A percentile compares a stretch with the other conserved stretches of the same genome.
Evolutionary conservation across 108 stramenopile genomes (phyloP).

Genomic region (Conticribra guillardii): DNA sequence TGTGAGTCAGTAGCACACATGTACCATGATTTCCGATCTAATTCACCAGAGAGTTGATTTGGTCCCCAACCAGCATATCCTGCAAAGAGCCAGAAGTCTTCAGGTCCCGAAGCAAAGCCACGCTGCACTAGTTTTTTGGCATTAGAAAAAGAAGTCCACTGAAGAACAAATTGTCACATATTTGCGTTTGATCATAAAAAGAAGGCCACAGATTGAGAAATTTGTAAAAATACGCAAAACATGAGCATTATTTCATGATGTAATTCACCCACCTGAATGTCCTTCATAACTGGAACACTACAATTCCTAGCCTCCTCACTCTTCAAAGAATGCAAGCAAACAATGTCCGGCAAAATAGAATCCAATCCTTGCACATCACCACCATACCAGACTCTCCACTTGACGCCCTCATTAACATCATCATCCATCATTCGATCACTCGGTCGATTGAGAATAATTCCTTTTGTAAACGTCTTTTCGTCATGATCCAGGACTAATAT

Average conservation of each 20-base stretch:
- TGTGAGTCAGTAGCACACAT: slow-evolving; percentile 84
- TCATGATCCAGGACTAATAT: slow-evolving; percentile 62
- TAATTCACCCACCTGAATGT: slow-evolving; percentile 81
- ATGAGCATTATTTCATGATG: no score
- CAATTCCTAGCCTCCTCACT: slow-evolving; percentile 53
- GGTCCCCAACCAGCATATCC: slow-evolving; percentile 72
- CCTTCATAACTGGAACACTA: slow-evolving; percentile 76
- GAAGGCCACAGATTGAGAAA: not conserved
- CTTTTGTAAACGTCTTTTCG: slow-evolving; percentile 63
- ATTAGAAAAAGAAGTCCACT: slow-evolving; percentile 87
- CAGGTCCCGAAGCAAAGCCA: slow-evolving; percentile 44
- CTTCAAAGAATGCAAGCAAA: slow-evolving; percentile 79
- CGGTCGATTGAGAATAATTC: slow-evolving; percentile 65
- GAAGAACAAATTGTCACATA: not conserved
- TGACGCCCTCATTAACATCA: slow-evolving; percentile 39
- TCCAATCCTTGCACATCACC: slow-evolving; percentile 70
- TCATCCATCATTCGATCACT: slow-evolving; percentile 41
- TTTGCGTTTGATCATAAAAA: not conserved
- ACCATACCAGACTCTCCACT: slow-evolving; percentile 62
- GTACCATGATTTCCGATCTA: slow-evolving; percentile 83
- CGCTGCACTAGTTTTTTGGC: slow-evolving; percentile 66
- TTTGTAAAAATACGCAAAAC: not conserved
- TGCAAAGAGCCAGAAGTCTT: slow-evolving; percentile 72
- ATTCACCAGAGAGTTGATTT: slow-evolving; percentile 68
- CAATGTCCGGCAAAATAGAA: slow-evolving; percentile 68